Evolutionary conservation across 169 alveolate genomes (phyloP), one percentile per base, ranked within the genome.

Genomic region (Cryptosporidium baileyi): DNA sequence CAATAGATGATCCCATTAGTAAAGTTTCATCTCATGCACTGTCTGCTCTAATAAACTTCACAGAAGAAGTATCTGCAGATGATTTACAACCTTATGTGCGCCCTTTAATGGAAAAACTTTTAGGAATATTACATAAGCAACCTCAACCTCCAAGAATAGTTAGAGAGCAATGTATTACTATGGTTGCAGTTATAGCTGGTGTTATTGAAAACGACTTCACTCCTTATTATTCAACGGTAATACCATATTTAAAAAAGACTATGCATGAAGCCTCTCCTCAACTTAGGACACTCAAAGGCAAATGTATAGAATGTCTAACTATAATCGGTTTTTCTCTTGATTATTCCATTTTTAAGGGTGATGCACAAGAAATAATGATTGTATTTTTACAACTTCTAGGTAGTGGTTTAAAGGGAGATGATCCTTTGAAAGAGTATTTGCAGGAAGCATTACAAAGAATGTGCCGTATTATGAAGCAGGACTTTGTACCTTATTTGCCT

Each of bases 131-230:
- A 13, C 91, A 89, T 89, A 82, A 60, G 60, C 90, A 36, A 22
- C 80, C 89, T 0, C 89, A 45, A 40, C 80, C 89, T 3, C 80
- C 85, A 43, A 81, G 91, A 22, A 80, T 90, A 24, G 95, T 94
- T 2, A 80, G 96, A 7, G 96, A 95, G 63, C 98, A 95, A 63
- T 95, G 96, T 28, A 94, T 95, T 5, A 94, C 97, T 0, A 91
- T 96, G 62, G 63, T 94, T 24, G 98, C 98, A 5, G 98, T 95
- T 17, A 91, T 91, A 43, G 98, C 98, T 1, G 98, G 97, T 1
- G 98, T 95, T 6, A 88, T 95, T 49, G 97, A 94, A 82, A 95
- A 93, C 63, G 94, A 93, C 63, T 95, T 95, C 79, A 28, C 89
- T 41, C 90, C 91, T 43, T 95, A 91, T 82, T 95, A 94, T 67